Evolutionary conservation across 768 basidiomycete genomes (phyloP), one percentile per base, ranked within the genome.

Genomic region (Boletellus ananiceps): DNA sequence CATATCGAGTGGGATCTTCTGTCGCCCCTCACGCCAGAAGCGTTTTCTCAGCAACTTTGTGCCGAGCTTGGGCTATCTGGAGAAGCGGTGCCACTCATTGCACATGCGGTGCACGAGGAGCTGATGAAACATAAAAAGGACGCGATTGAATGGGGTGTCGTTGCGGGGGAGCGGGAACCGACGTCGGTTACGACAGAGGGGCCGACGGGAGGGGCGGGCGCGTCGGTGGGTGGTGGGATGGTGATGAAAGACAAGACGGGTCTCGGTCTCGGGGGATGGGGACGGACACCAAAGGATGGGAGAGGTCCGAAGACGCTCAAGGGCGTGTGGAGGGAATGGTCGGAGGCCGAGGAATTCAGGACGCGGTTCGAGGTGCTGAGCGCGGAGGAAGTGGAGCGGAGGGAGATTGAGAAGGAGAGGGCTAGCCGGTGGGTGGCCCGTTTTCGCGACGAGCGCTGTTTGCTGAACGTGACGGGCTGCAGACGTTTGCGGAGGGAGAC

Each of bases 1-100:
- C 89, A 93, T 62, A 93, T 99, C 57, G 96, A 99, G 69, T 99
- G 95, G 95, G 95, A 99, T 68, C 78, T 98, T n/a, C 80, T 89
- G 40, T 95, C 94, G 4, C 80, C 87, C 4, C 77, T 97, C 33
- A 94, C 92, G 0, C 95, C 95, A 1, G 88, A 95, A 64, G 75
- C 71, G 1, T 98, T 98, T 60, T 80, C 95, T 0, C 69, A 71
- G 34, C 82, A 79, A 43, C 84, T 97, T 31, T 92, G 89, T 59
- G 66, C 75, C 19, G 96, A 98, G 54, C 80, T 98, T 14, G 93
- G 93, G 7, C 77, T 99, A 2, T 76, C 85, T 1, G 90, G 93
- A 34, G 93, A 94, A 65, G 90, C 94, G 0, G 64, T 84, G 6
- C 92, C 95, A 5, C 79, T 98, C 46, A 80, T 99, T 56, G 82